Evolutionary conservation across 805 yeast species (phyloP).

Genomic region (Wickerhamiella alocasiicola): DNA sequence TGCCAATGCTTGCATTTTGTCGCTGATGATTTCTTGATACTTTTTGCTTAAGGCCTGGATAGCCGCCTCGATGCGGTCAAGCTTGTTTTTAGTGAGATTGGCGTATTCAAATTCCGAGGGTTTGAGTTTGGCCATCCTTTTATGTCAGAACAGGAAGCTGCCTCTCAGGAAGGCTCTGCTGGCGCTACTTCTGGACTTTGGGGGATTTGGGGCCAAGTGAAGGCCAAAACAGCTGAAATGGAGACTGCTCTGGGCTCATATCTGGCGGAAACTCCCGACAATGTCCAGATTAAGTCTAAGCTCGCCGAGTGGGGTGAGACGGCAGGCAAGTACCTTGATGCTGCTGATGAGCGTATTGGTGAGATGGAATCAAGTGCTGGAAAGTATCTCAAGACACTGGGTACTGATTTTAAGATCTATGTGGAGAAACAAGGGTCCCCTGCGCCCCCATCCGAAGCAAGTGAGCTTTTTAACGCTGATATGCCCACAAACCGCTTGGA

Average conservation of each 20-base stretch:
- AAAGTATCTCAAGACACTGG: slow-evolving; percentile 42
- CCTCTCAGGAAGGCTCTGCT: neutral
- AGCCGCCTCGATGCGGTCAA: slow-evolving; percentile 2
- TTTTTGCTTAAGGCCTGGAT: neutral
- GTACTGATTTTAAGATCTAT: slow-evolving; percentile 34
- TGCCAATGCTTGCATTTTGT: neutral
- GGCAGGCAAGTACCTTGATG: slow-evolving; percentile 56
- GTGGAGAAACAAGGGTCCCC: slow-evolving; percentile 30
- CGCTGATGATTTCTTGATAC: slow-evolving; percentile 2
- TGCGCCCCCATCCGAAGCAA: slow-evolving; percentile 5
- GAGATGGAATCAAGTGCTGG: slow-evolving; percentile 59
- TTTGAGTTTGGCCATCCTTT: slow-evolving; percentile 4
- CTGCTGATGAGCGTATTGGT: slow-evolving; percentile 63
- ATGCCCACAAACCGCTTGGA: slow-evolving; percentile 39
- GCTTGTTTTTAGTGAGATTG: neutral
- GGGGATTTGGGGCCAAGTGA: slow-evolving; percentile 9
- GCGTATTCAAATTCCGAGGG: slow-evolving; percentile 5
- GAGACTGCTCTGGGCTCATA: slow-evolving; percentile 6
- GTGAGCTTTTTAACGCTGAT: slow-evolving; percentile 36
- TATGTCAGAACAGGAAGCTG: slow-evolving; percentile 6
- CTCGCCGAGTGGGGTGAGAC: slow-evolving; percentile 27
- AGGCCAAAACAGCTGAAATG: slow-evolving; percentile 3
- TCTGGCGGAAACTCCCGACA: slow-evolving; percentile 15
- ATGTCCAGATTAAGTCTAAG: slow-evolving; percentile 22
- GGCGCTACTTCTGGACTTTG: slow-evolving; percentile 1